Conservation (phyloP, 2,329 filamentous ascomycete species). For the Knufia petricola region DNA sequence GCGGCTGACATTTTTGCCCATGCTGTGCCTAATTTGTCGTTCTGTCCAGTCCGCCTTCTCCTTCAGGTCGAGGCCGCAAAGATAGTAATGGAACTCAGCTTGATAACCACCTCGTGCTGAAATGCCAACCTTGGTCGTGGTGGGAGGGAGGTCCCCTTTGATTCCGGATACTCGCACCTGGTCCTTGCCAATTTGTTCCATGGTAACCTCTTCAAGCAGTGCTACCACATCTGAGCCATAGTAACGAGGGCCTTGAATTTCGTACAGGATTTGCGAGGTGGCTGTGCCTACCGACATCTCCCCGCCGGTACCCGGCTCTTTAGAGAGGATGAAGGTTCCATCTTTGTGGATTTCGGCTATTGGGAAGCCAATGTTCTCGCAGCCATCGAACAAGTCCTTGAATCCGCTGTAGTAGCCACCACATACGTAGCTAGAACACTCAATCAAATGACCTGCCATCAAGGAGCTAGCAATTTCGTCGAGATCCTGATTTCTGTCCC, state of each 20-base stretch:
- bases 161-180: conserved; percentile 38
- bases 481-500: conserved; percentile 34
- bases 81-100: conserved; percentile 32
- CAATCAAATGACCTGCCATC: conserved; percentile 44
- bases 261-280: conserved; percentile 24
- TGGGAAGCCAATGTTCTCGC: conserved; percentile 21
- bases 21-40: conserved; percentile 27
- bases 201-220: conserved; percentile 31
- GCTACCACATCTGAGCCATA: conserved; percentile 41
- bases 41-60: conserved; percentile 28
- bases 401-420: conserved; percentile 47
- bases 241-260: conserved; percentile 35
- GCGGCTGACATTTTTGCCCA: conserved; percentile 19
- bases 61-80: conserved; percentile 30
- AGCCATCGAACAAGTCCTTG: conserved; percentile 10
- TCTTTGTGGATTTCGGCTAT: conserved; percentile 21
- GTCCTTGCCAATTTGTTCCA: conserved; percentile 35
- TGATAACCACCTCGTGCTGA: conserved; percentile 32
- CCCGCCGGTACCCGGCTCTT: conserved; percentile 14
- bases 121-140: conserved; percentile 35
- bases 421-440: conserved; percentile 45
- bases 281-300: conserved; percentile 18
- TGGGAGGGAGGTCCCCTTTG: conserved; percentile 32
- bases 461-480: conserved; percentile 42
- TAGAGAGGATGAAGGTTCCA: conserved; percentile 18